Percentiles rank a stretch among this genome's conserved stretches.
Conservation (phyloP, 108 stramenopile species). For the Nannochloropsis oceanica region DNA sequence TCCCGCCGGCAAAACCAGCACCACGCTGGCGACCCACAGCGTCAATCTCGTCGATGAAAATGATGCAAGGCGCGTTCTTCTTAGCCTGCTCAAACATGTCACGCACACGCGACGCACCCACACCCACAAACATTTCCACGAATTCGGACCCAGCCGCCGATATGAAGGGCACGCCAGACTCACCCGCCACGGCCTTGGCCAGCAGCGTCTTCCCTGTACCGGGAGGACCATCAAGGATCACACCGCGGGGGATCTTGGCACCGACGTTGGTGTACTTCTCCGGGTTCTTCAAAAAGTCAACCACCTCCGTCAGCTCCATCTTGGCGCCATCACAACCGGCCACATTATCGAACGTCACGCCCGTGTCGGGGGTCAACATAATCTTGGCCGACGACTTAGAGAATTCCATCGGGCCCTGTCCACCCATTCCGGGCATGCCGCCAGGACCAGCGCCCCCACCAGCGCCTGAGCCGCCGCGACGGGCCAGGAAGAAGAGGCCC, state of each 20-base stretch:
- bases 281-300: constrained; percentile 92
- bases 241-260: constrained; percentile 40
- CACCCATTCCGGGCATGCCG: constrained; percentile 46
- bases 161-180: constrained; percentile 46
- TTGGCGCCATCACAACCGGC: constrained; percentile 91
- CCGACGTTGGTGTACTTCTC: constrained; percentile 45
- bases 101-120: constrained; percentile 61
- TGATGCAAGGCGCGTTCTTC: constrained; percentile 48
- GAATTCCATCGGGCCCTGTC: constrained; percentile 38
- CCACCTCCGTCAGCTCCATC: constrained; percentile 83
- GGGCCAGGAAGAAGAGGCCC: constrained; percentile 76
- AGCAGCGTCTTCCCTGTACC: constrained; percentile 47
- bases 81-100: constrained; percentile 41
- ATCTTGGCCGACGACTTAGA: constrained; percentile 68
- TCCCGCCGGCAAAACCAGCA: constrained; percentile 52
- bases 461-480: constrained; percentile 40
- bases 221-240: constrained; percentile 40
- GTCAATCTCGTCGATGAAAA: constrained; percentile 96
- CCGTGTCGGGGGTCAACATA: constrained; percentile 33
- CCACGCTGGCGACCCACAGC: constrained; percentile 67
- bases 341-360: constrained; percentile 75
- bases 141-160: constrained; percentile 45
- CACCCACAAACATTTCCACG: constrained; percentile 81
- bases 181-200: constrained; percentile 43
- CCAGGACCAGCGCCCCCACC: constrained; percentile 43